Evolutionary conservation across 2,329 filamentous ascomycete genomes (phyloP), one percentile per base, ranked within the genome.

Genomic region (Hansfordia pulvinata): DNA sequence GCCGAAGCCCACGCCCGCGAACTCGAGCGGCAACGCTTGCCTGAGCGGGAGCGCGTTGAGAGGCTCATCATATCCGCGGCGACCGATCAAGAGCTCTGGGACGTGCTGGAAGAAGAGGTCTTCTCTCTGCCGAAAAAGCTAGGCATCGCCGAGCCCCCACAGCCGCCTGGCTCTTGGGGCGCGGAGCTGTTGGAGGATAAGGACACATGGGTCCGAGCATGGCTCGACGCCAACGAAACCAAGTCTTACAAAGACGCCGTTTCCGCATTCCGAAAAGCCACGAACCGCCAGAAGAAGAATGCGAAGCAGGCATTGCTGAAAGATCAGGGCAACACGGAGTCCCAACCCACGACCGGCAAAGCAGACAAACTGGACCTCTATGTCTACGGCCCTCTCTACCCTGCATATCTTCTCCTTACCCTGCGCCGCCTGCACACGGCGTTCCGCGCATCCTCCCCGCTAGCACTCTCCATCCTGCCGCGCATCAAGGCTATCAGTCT

Each of bases 401-500:
- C 77, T 2, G 54, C 63, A 6, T 68, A 71, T 35, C 58, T 83
- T 5, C 53, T 70, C 20, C 53, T 60, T 20, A 73, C 64, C 1
- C 56, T 79, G 10, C 52, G 57, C 1, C 57, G 69, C 2, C 55
- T 83, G 4, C 64, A 73, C 37, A 54, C 52, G 3, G 54, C 58
- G 2, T 85, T 81, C 31, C 34, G 42, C 8, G 61, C 56, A 8
- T 53, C 68, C 0, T 84, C 78, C 1, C 57, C 63, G 0, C 56
- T 79, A 1, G 58, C 62, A 0, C 60, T 79, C 23, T 60, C 62
- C 23, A 50, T 85, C 15, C 56, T 86, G 1, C 76, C 79, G 0
- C 64, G 67, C 6, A 56, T 85, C 39, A 80, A 79, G 43, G 58
- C 64, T 23, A 58, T 82, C 1, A 79, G 80, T 2, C 62, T 78